Evolutionary conservation across 2,329 filamentous ascomycete species (phyloP).

Genomic region (Coleophoma crateriformis): DNA sequence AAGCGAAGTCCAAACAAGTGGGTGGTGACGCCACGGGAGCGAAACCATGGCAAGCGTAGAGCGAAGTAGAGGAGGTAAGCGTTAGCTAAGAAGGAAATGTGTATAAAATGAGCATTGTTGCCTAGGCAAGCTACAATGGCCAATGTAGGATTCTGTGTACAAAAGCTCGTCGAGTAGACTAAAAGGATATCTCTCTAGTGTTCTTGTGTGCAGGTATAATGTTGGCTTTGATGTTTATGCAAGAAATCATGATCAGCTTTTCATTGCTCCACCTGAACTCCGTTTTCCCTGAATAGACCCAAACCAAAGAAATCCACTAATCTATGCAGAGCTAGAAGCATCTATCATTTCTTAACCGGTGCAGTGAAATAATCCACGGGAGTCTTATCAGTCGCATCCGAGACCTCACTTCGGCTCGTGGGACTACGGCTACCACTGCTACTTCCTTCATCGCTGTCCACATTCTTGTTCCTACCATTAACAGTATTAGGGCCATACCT

Average conservation of each 20-base stretch:
- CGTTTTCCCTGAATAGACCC: no score
- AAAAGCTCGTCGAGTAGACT: not conserved
- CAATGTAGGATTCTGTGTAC: conserved; percentile 4
- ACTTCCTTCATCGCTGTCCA: conserved; percentile 21
- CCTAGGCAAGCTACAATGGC: not conserved
- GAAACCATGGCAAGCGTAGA: conserved; percentile 89
- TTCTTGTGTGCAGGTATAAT: no score
- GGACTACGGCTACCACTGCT: conserved; percentile 19
- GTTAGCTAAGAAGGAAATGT: no score
- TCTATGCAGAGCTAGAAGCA: no score
- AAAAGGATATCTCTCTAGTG: no score
- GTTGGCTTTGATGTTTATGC: no score
- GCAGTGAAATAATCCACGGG: conserved; percentile 17
- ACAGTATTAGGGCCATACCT: conserved; percentile 9
- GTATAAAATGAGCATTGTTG: not conserved
- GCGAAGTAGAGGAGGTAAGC: conserved; percentile 42
- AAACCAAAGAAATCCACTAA: no score
- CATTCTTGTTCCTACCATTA: conserved; percentile 28
- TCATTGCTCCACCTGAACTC: no score
- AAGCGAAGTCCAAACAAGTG: conserved; percentile 89
- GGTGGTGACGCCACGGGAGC: conserved; percentile 75
- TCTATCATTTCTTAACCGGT: not conserved
- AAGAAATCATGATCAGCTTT: no score
- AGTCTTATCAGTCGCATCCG: not conserved
- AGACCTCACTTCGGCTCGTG: conserved; percentile 3